Percentiles rank a stretch among this genome's conserved stretches.
These are phyloP conservation scores for Trichoderma sp. DNA, from an alignment of 2,329 filamentous ascomycete genomes.

Conservation along the genomic window DNA sequence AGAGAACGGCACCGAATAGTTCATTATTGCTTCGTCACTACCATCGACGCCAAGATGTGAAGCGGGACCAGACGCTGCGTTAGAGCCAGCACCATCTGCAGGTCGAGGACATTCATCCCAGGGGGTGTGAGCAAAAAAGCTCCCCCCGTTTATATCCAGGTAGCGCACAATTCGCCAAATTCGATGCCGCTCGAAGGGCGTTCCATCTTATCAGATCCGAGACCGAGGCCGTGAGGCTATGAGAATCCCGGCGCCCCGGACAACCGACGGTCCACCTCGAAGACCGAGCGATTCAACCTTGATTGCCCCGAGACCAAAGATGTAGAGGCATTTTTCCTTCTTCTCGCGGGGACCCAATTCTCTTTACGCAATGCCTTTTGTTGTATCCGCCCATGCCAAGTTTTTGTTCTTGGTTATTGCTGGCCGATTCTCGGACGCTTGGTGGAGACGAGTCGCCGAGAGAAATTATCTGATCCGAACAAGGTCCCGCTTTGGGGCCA, in stretches of 20 bases:
- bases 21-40: background rate
- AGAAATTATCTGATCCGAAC: slow-evolving; percentile 39
- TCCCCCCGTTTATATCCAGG: background rate
- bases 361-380: background rate
- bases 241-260: background rate
- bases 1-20: background rate
- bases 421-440: slow-evolving; percentile 12
- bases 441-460: slow-evolving; percentile 18
- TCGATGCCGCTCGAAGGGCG: background rate
- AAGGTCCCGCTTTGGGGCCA: slow-evolving; percentile 19
- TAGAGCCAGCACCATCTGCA: slow-evolving; percentile 1
- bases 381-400: background rate
- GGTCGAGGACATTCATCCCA: background rate
- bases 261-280: slow-evolving; percentile 4
- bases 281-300: slow-evolving; percentile 22
- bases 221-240: slow-evolving; percentile 11
- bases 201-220: slow-evolving; percentile 21
- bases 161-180: background rate
- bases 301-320: background rate
- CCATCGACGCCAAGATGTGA: background rate
- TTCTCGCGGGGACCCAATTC: background rate
- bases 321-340: slow-evolving; percentile 7
- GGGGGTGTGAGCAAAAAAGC: background rate
- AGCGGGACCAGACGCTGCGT: background rate
- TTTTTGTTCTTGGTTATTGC: background rate